Evolutionary conservation across 140 eudicot genomes (phyloP), one percentile per base, ranked within the genome.

Genomic region (Flaveria floridana): DNA sequence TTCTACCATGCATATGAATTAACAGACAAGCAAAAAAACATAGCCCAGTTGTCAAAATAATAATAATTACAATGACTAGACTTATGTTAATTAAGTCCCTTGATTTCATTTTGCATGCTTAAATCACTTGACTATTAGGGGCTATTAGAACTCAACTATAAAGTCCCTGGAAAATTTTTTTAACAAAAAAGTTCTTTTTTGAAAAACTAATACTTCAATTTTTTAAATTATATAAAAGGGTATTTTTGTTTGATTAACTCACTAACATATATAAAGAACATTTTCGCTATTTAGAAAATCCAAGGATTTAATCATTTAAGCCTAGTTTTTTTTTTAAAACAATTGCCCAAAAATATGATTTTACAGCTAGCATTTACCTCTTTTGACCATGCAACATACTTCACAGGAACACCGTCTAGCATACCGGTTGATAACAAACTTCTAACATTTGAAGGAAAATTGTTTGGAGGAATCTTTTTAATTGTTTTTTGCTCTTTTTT

Each of bases 361-460:
- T 77, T 51, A 76, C 34, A 63, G 47, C 30, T 58, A 68, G 20
- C 65, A 68, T 64, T 63, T 84, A 87, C 92, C 92, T 87, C 92
- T 77, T 76, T 74, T 79, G 92, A 84, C 89, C 89, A 84, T 74
- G 89, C 87, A 82, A 82, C 74, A 44, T 87, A 87, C 81, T 82
- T 87, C 81, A 87, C 89, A 37, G 85, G 80, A 41, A 87, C 84
- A 25, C 86, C 92, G 48, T 87, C 89, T 28, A 87, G 78, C 80
- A 87, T 87, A 80, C 92, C 89, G 48, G 92, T 87, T 47, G 92
- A 84, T 16, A 87, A 74, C 79, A 88, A 75, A 62, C 87, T 86
- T 76, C 86, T 88, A 52, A 84, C 91, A 86, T 83, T 80, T 70
- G 92, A 74, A 53, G 89, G 92, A 56, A 87, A 87, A 65, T 82